These are phyloP conservation scores for Aegilops speltoides DNA, from an alignment of 176 grass and related monocot species.

Conservation along the genomic window DNA sequence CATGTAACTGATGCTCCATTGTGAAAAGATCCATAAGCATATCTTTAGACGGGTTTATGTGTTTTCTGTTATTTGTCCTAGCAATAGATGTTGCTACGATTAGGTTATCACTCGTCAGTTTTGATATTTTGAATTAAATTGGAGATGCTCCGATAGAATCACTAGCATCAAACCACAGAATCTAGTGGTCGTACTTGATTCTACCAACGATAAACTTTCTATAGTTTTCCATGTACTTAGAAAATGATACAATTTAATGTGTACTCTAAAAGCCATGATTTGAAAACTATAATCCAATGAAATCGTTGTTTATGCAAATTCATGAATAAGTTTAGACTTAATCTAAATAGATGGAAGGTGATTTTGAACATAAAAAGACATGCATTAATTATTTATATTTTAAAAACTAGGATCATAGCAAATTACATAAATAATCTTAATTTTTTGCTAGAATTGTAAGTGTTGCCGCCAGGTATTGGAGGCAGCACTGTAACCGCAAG, in stretches of 20 bases:
- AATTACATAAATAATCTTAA: neutral
- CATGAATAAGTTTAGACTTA: neutral
- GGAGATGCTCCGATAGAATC: neutral
- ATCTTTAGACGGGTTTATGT: neutral
- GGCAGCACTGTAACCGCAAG: too few species aligned
- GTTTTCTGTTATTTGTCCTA: neutral
- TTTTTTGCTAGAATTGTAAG: neutral
- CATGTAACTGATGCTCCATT: neutral
- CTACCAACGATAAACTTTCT: neutral
- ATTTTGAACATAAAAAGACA: neutral
- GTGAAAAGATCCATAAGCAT: neutral
- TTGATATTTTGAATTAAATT: neutral
- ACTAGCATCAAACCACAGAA: neutral
- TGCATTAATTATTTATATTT: conserved; percentile 4
- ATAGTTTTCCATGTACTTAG: neutral
- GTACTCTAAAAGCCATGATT: neutral
- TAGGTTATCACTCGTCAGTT: neutral
- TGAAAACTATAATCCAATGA: neutral
- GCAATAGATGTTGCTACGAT: neutral
- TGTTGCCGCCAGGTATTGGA: too few species aligned
- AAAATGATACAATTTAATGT: neutral
- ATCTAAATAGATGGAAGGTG: neutral
- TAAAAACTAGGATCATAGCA: neutral
- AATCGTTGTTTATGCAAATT: neutral
- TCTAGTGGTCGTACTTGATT: neutral